These are phyloP conservation scores for Solanum hybrid DNA, from an alignment of 305 asterid species.

Conservation along the genomic window DNA sequence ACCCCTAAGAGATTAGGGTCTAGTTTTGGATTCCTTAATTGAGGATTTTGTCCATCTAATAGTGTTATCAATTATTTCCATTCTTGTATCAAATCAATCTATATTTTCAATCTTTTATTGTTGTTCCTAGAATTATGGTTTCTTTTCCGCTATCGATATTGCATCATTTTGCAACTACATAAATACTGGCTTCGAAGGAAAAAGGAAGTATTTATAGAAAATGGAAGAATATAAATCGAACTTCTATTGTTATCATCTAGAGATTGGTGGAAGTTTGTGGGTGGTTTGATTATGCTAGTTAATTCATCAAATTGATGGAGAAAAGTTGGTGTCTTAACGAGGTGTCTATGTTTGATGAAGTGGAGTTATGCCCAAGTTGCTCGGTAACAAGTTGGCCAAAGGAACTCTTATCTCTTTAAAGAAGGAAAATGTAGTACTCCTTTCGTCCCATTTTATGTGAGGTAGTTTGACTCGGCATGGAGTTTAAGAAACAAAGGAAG, in stretches of 20 bases:
- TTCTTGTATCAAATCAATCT: neutral
- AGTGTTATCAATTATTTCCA: neutral
- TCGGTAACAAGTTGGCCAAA: neutral
- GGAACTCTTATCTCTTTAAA: neutral
- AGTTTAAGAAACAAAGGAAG: too few species aligned
- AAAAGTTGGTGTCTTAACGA: neutral
- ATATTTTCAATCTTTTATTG: neutral
- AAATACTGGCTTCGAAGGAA: neutral
- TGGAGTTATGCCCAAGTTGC: neutral
- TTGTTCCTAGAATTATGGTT: neutral
- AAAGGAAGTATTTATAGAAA: neutral
- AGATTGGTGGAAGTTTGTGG: neutral
- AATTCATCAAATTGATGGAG: neutral
- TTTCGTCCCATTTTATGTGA: too few species aligned
- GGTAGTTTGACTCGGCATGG: too few species aligned
- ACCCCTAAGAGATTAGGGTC: neutral
- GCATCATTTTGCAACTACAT: neutral
- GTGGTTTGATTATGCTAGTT: neutral
- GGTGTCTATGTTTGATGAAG: neutral
- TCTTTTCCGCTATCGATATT: neutral
- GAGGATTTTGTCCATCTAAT: neutral
- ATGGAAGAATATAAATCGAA: neutral
- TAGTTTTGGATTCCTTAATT: neutral
- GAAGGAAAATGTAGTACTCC: neutral
- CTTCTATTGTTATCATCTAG: neutral